Percentiles rank a stretch among this genome's conserved stretches.
Conservation (phyloP, 1,284 basidiomycete species). For the Gymnopus androsaceus region DNA sequence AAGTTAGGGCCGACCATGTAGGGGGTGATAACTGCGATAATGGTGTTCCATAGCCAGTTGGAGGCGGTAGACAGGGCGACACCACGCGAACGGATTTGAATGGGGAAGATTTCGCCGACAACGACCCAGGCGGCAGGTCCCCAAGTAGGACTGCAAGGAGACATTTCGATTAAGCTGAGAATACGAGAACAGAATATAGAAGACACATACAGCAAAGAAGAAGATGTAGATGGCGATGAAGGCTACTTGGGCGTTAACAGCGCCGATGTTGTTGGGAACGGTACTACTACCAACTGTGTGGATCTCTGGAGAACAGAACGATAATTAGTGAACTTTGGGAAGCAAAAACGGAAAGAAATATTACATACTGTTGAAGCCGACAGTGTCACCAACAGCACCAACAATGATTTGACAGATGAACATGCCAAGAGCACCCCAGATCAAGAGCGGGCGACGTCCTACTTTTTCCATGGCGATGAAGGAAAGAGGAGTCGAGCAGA, state of each 20-base stretch:
- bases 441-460: conserved; percentile 50
- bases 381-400: conserved; percentile 38
- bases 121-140: conserved; percentile 39
- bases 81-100: conserved; percentile 47
- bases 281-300: not conserved
- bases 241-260: conserved; percentile 43
- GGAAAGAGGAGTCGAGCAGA: conserved; percentile 42
- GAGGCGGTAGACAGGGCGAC: conserved; percentile 50
- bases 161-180: no score
- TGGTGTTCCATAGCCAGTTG: conserved; percentile 53
- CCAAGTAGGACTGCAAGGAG: no score
- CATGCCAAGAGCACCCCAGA: conserved; percentile 44
- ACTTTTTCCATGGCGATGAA: conserved; percentile 40
- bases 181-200: no score
- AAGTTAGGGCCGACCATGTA: conserved; percentile 40
- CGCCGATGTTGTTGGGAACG: conserved; percentile 23
- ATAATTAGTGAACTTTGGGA: not conserved
- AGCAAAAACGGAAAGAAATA: not conserved
- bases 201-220: conserved; percentile 56
- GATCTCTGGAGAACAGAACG: not conserved
- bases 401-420: conserved; percentile 41
- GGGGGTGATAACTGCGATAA: conserved; percentile 46
- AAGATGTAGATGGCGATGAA: conserved; percentile 62
- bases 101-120: conserved; percentile 41
- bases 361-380: conserved; percentile 19